Evolutionary conservation across 2,329 filamentous ascomycete species (phyloP).

Genomic region (Trichoderma harzianum): DNA sequence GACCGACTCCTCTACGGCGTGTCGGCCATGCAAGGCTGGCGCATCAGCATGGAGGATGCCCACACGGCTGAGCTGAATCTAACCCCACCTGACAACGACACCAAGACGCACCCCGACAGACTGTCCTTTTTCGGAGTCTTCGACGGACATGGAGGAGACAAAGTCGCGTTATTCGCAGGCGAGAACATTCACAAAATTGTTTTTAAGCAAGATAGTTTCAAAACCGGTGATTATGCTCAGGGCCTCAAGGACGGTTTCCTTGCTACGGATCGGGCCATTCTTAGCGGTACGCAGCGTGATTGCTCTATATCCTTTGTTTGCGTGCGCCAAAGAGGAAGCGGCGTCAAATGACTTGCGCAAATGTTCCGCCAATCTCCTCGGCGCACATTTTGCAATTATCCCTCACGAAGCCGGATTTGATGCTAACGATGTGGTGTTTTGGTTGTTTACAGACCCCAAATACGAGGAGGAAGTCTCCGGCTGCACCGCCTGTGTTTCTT

Average conservation of each 20-base stretch:
- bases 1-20: slow-evolving; percentile 89
- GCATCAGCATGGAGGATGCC: slow-evolving; percentile 99
- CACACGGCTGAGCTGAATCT: slow-evolving; percentile 89
- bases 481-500: slow-evolving; percentile 88
- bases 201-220: slow-evolving; percentile 90
- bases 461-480: slow-evolving; percentile 98
- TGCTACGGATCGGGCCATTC: slow-evolving; percentile 90
- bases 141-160: slow-evolving; percentile 95
- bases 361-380: neutral
- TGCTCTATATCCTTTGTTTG: neutral
- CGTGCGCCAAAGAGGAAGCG: neutral
- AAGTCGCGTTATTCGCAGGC: slow-evolving; percentile 89
- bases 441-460: slow-evolving; percentile 67
- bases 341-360: neutral
- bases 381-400: neutral
- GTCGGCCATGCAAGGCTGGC: slow-evolving; percentile 99
- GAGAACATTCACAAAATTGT: slow-evolving; percentile 93
- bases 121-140: slow-evolving; percentile 97
- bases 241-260: slow-evolving; percentile 96
- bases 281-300: slow-evolving; percentile 66
- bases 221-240: slow-evolving; percentile 87
- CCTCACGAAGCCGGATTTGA: neutral
- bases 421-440: neutral
- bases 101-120: slow-evolving; percentile 66
- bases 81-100: slow-evolving; percentile 54